Evolutionary conservation across 2,329 filamentous ascomycete genomes (phyloP).

Genomic region (Botryotinia convoluta): DNA sequence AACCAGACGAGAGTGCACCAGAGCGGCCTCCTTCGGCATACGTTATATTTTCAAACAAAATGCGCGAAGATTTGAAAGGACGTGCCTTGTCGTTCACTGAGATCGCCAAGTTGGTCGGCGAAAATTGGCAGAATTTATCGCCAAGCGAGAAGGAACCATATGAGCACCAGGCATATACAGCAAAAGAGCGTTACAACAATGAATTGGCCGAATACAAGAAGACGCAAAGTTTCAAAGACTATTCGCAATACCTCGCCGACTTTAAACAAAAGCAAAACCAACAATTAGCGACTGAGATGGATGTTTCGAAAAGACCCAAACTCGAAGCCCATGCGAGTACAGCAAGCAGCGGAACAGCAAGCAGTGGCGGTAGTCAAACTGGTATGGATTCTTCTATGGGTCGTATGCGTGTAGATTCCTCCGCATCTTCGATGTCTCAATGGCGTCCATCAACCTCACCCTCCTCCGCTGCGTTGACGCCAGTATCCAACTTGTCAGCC

Average conservation of each 20-base stretch:
- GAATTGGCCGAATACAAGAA: conserved; percentile 75
- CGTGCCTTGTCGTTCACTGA: conserved; percentile 78
- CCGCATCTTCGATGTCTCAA: conserved; percentile 26
- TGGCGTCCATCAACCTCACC: conserved; percentile 27
- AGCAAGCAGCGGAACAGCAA: conserved; percentile 31
- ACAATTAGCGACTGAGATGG: conserved; percentile 43
- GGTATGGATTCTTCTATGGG: conserved; percentile 24
- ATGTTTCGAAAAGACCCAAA: conserved; percentile 37
- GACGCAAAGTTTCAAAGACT: conserved; percentile 65
- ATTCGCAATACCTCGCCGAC: conserved; percentile 69
- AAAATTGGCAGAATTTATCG: conserved; percentile 74
- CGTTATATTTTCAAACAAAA: conserved; percentile 82
- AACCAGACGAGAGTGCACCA: conserved; percentile 77
- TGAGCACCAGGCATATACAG: conserved; percentile 67
- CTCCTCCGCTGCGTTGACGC: conserved; percentile 2
- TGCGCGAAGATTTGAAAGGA: conserved; percentile 74
- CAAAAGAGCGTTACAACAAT: conserved; percentile 75
- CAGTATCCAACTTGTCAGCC: conserved; percentile 22
- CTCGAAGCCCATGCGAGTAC: conserved; percentile 32
- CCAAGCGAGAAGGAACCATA: conserved; percentile 67
- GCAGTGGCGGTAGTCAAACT: conserved; percentile 28
- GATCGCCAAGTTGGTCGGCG: conserved; percentile 78
- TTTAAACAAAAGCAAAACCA: conserved; percentile 72
- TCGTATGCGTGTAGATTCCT: conserved; percentile 29
- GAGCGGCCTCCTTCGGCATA: conserved; percentile 80